Base-by-base conservation (phyloP, 2,329 filamentous ascomycete species). In the Exophiala sp. region DNA sequence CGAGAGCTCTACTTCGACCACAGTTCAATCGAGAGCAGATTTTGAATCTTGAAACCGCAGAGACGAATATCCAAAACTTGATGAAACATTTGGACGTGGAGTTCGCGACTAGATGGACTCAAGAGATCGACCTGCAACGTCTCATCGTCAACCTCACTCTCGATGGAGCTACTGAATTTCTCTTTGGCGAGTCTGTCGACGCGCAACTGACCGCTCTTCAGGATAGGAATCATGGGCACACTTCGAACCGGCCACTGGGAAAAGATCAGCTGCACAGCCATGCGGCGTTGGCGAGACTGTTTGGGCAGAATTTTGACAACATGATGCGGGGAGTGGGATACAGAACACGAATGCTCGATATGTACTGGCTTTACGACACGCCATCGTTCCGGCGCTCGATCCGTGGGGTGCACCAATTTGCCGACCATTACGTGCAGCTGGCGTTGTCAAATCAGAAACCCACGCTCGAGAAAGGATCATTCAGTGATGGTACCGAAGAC, bases 11-110 rank as follows among this genome's bases (percentile, higher is more conserved):
- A 54, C 84, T 96, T 57, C 80, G 91, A 2, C 91, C 91, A 0
- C 89, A 95, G 65, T 96, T 96, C 70, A 84, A 90, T 65, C 87
- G 87, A 63, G 88, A 94, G 65, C 87, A 91, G 16, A 82, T 96
- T 36, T 87, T 85, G 59, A 89, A 96, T 69, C 73, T 96, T 58
- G 80, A 89, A 49, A 84, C 86, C 54, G 91, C 95, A 66, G 91
- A 96, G 71, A 76, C 77, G 16, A 89, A 96, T 66, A 74, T 86
- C 10, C 68, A 75, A 38, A 72, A 78, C 21, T 70, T 89, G 52
- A 72, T 88, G 21, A 71, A 74, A 14, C 75, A 77, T 20, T 75
- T 89, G 5, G 81, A 83, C 0, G 65, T 65, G 0, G 71, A 80
- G 52, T 29, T 29, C 2, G 76, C 84, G 42, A 78, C 38, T 12